A percentile compares a stretch with the other conserved stretches of the same genome.
phyloP scores from a whole-genome alignment of 192 early-diverging fungal genomes.

The Rhizoclosmatium sp. region DNA sequence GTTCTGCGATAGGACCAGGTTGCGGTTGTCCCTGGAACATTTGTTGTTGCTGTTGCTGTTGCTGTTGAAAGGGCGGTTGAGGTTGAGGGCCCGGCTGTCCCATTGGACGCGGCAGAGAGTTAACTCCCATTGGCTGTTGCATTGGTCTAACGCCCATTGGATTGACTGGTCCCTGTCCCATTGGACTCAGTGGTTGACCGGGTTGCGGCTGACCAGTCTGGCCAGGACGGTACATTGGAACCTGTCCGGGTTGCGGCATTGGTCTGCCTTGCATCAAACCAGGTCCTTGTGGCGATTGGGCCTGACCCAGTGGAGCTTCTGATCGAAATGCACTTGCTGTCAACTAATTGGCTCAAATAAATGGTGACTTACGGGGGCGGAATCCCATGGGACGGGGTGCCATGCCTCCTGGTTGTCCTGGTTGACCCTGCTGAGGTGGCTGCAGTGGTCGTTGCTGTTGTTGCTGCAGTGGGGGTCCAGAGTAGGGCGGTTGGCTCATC shows the following conservation, averaged over 20 bases:
- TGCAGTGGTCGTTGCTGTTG: conserved; percentile 13
- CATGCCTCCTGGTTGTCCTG: conserved; percentile 7
- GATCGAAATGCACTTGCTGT: not conserved
- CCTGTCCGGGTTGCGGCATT: conserved; percentile 2
- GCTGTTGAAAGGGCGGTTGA: not conserved
- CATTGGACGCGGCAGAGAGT: not conserved
- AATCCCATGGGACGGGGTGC: conserved; percentile 2
- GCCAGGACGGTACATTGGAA: not conserved
- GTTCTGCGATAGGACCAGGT: not conserved
- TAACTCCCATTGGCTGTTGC: not conserved
- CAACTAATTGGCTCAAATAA: not conserved
- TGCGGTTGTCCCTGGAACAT: not conserved
- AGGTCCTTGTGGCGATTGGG: not conserved
- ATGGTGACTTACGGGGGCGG: conserved; percentile 9
- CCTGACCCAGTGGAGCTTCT: not conserved
- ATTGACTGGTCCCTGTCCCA: not conserved
- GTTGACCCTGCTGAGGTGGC: not conserved
- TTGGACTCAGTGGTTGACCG: not conserved
- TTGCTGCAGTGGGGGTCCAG: not conserved
- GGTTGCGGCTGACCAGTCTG: not conserved
- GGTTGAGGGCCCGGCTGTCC: not conserved
- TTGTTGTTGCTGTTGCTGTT: conserved; percentile 10
- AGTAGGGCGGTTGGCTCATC: no score
- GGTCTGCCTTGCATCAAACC: not conserved
- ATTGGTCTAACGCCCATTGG: not conserved